A percentile compares a stretch with the other conserved stretches of the same genome.
These are phyloP conservation scores for Yarrowia galli DNA, from an alignment of 1,139 yeast genomes.

Conservation along the genomic window DNA sequence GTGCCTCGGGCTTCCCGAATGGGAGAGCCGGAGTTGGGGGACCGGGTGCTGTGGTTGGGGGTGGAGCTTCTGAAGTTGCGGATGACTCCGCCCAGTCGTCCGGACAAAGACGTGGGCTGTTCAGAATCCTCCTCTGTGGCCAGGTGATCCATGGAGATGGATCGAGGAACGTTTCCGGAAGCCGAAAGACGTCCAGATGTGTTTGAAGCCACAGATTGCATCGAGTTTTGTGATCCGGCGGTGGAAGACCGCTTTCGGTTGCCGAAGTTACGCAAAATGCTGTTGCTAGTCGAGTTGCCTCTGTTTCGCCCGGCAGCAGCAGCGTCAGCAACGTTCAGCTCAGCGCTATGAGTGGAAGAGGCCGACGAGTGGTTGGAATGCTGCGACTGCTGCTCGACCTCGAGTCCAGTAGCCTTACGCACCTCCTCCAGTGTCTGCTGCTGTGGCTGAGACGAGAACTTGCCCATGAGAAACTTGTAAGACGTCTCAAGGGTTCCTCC, in stretches of 20 bases:
- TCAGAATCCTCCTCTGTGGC: conserved; percentile 17
- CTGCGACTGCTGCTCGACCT: conserved; percentile 44
- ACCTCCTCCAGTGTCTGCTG: conserved; percentile 38
- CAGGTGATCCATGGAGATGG: conserved; percentile 30
- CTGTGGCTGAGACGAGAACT: conserved; percentile 42
- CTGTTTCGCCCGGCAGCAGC: conserved; percentile 5
- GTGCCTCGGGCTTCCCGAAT: conserved; percentile 28
- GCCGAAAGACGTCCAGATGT: not conserved
- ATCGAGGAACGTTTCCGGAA: conserved; percentile 22
- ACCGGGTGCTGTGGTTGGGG: conserved; percentile 18
- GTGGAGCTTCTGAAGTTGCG: conserved; percentile 36
- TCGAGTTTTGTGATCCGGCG: conserved; percentile 23
- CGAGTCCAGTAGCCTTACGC: conserved; percentile 40
- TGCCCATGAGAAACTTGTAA: conserved; percentile 49
- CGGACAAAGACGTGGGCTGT: conserved; percentile 14
- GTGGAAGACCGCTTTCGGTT: conserved; percentile 39
- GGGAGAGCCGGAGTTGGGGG: conserved; percentile 30
- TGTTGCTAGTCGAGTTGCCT: conserved; percentile 19
- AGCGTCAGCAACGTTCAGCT: not conserved
- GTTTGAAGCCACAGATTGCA: conserved; percentile 31
- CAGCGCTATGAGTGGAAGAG: conserved; percentile 39
- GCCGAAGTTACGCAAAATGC: conserved; percentile 41
- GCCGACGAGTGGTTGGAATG: conserved; percentile 46
- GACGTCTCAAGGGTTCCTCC: conserved; percentile 50
- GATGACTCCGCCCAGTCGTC: conserved; percentile 33